These are phyloP conservation scores for Boletus rex-veris DNA, from an alignment of 768 basidiomycete species.

Conservation along the genomic window DNA sequence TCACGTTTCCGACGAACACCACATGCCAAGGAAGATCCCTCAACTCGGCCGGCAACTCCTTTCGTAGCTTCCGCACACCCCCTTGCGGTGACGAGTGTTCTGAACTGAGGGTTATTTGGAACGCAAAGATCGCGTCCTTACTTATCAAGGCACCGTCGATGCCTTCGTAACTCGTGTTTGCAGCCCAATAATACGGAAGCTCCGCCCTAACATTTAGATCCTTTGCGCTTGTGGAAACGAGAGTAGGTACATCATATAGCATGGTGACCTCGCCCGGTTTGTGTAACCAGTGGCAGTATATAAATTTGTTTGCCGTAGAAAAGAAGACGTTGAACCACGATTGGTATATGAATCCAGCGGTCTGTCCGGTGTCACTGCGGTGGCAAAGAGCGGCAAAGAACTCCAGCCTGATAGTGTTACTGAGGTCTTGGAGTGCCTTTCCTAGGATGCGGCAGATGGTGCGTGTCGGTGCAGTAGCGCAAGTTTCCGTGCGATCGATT, in stretches of 20 bases:
- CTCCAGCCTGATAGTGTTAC: neutral
- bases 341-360: neutral
- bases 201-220: too few relatives aligned
- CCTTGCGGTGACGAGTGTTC: too few relatives aligned
- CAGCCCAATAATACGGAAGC: too few relatives aligned
- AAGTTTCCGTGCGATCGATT: fast-evolving
- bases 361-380: neutral
- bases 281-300: neutral
- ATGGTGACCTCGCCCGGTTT: neutral
- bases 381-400: neutral
- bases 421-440: neutral
- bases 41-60: too few relatives aligned
- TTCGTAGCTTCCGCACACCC: too few relatives aligned
- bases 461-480: neutral
- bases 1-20: too few relatives aligned
- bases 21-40: too few relatives aligned
- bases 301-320: neutral
- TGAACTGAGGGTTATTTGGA: too few relatives aligned
- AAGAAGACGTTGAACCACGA: neutral
- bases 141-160: too few relatives aligned
- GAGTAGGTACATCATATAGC: neutral
- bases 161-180: too few relatives aligned
- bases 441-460: neutral
- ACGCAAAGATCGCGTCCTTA: too few relatives aligned
- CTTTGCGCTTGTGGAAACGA: too few relatives aligned